These are phyloP conservation scores for Dactylellina sp. DNA, from an alignment of 2,329 filamentous ascomycete species.

Conservation along the genomic window DNA sequence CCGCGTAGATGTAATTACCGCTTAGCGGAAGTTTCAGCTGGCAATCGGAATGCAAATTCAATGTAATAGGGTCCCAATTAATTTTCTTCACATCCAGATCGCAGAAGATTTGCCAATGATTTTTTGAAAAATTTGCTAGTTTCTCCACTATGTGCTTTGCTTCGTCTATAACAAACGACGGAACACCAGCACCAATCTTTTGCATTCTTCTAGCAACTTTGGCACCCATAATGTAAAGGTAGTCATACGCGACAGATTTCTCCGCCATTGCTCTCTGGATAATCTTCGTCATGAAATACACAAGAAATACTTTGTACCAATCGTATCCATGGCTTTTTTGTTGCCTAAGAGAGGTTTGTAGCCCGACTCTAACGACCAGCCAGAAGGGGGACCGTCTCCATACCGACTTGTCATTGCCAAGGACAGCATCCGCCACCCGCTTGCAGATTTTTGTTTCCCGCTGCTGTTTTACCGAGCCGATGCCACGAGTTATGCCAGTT, in stretches of 20 bases:
- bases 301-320: slow-evolving; percentile 63
- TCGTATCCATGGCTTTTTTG: slow-evolving; percentile 8
- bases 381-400: slow-evolving; percentile 70
- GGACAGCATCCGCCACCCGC: slow-evolving; percentile 69
- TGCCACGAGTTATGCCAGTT: slow-evolving; percentile 64
- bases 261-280: slow-evolving; percentile 58
- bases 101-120: slow-evolving; percentile 50
- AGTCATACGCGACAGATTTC: slow-evolving; percentile 10
- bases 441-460: slow-evolving; percentile 65
- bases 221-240: slow-evolving; percentile 64
- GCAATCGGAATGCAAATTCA: slow-evolving; percentile 15
- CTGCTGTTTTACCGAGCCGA: slow-evolving; percentile 61
- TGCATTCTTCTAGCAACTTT: slow-evolving; percentile 66
- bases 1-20: slow-evolving; percentile 7
- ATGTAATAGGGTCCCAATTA: slow-evolving; percentile 15
- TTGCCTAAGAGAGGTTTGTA: slow-evolving; percentile 64
- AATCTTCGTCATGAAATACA: slow-evolving; percentile 62
- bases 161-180: slow-evolving; percentile 48
- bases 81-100: slow-evolving; percentile 15
- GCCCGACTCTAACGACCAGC: slow-evolving; percentile 69
- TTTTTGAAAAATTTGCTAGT: slow-evolving; percentile 31
- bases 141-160: slow-evolving; percentile 25
- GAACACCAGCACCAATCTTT: slow-evolving; percentile 63
- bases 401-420: slow-evolving; percentile 63
- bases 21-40: slow-evolving; percentile 22